phyloP scores from a whole-genome alignment of 768 basidiomycete species.

The Collybia sp. region DNA sequence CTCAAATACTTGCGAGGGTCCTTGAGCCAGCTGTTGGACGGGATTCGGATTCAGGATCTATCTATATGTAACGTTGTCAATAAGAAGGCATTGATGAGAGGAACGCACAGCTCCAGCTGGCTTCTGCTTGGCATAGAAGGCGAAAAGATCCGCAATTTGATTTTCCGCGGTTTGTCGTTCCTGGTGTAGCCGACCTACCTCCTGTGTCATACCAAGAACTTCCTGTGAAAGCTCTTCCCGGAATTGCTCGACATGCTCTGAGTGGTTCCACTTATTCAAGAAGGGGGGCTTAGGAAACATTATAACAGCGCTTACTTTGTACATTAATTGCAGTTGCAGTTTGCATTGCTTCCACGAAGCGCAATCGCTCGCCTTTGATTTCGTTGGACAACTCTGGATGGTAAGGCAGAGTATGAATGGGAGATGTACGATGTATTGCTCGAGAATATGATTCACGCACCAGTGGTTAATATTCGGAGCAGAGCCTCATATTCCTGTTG shows the following conservation, averaged over 20 bases:
- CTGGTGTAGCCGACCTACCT: slow-evolving; percentile 62
- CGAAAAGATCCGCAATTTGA: slow-evolving; percentile 69
- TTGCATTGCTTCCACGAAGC: slow-evolving; percentile 95
- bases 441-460: slow-evolving; percentile 24
- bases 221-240: slow-evolving; percentile 76
- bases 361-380: slow-evolving; percentile 78
- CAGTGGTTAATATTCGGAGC: slow-evolving; percentile 59
- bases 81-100: too few relatives aligned
- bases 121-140: slow-evolving; percentile 68
- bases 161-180: slow-evolving; percentile 64
- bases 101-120: slow-evolving; percentile 12
- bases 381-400: slow-evolving; percentile 70
- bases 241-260: slow-evolving; percentile 85
- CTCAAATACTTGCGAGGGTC: too few relatives aligned
- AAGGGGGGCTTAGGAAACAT: neutral
- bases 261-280: slow-evolving; percentile 2
- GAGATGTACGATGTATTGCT: neutral
- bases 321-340: slow-evolving; percentile 88
- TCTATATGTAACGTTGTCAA: neutral
- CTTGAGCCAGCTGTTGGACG: neutral
- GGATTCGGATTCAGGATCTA: neutral
- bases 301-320: slow-evolving; percentile 50
- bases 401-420: neutral
- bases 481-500: slow-evolving; percentile 69
- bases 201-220: slow-evolving; percentile 68